Evolutionary conservation across 805 yeast species (phyloP), one percentile per base, ranked within the genome.

Genomic region (Myxozyma mucilagina): DNA sequence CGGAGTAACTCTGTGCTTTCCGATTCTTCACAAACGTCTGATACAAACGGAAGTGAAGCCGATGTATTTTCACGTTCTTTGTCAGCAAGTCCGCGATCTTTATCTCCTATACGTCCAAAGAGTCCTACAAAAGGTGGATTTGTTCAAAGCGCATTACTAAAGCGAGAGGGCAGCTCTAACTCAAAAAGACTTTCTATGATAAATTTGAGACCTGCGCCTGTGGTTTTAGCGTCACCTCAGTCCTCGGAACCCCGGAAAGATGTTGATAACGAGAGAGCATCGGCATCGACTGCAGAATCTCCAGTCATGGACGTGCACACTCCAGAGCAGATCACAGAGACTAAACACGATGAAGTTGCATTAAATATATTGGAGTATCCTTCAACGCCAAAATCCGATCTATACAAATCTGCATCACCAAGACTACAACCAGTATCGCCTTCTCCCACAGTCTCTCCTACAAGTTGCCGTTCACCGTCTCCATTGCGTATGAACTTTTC

Each of bases 111-210:
- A 2, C n/a, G 62, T 9, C 52, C 61, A 10, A 53, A 38, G 34
- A 57, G 59, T 43, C 66, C 66, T 18, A 56, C 52, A 1, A 47
- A 47, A 18, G 63, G 54, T 16, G 61, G 64, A 10, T 62, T 62
- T 36, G 66, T 62, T 3, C 66, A 62, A 35, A 62, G 66, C 29
- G 66, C 66, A 3, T 52, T 62, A 59, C 39, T 54, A 20, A 60
- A 56, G 39, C 50, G 55, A 18, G 61, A 54, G 11, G 59, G 58
- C 31, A 24, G 55, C 13, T 34, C 58, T 8, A 11, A 24, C 11
- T 55, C 66, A 16, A 62, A 62, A 24, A 47, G 66, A 18, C 39
- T 59, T 32, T 62, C 66, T 16, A 62, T 62, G 43, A 49, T 43
- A n/a, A 57, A 59, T 45, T 32, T 62, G 47, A 29, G 59, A 11